These are phyloP conservation scores for Macroventuria anomochaeta DNA, from an alignment of 2,329 filamentous ascomycete species.

Conservation along the genomic window DNA sequence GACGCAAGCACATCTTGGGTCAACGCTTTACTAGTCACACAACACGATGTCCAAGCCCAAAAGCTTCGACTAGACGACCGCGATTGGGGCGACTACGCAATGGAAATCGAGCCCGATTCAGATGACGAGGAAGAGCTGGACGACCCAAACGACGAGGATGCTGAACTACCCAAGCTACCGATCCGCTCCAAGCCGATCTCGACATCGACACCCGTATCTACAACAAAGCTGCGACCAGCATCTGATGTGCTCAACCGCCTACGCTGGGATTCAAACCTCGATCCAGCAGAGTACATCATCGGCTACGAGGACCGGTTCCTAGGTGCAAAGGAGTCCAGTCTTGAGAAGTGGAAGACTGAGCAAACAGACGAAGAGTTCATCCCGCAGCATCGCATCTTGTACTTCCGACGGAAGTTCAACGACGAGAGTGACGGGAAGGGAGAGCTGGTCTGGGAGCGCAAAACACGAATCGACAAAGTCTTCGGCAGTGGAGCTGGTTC, in stretches of 20 bases:
- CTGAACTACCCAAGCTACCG: constrained; percentile 22
- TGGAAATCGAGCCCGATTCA: constrained; percentile 50
- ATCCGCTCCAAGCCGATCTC: constrained; percentile 24
- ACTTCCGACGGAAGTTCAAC: constrained; percentile 53
- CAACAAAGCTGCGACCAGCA: constrained; percentile 44
- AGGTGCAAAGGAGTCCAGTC: constrained; percentile 55
- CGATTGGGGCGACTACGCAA: constrained; percentile 59
- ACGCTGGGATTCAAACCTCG: constrained; percentile 57
- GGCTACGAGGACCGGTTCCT: constrained; percentile 62
- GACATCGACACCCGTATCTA: constrained; percentile 29
- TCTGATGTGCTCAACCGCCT: constrained; percentile 58
- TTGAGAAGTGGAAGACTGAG: constrained; percentile 61
- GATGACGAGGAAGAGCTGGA: constrained; percentile 40
- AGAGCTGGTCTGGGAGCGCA: constrained; percentile 60
- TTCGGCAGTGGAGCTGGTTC: constrained; percentile 52
- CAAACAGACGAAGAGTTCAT: constrained; percentile 64
- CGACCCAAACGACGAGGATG: constrained; percentile 26
- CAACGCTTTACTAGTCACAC: constrained; percentile 40
- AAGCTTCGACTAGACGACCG: constrained; percentile 55
- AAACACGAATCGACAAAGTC: constrained; percentile 54
- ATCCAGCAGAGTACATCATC: constrained; percentile 56
- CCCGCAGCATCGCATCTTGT: constrained; percentile 61
- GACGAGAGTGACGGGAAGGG: constrained; percentile 23
- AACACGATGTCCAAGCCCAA: constrained; percentile 45
- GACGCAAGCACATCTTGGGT: constrained; percentile 47